Base-by-base conservation (phyloP, 2,329 filamentous ascomycete genomes). In the Trichoderma breve region DNA sequence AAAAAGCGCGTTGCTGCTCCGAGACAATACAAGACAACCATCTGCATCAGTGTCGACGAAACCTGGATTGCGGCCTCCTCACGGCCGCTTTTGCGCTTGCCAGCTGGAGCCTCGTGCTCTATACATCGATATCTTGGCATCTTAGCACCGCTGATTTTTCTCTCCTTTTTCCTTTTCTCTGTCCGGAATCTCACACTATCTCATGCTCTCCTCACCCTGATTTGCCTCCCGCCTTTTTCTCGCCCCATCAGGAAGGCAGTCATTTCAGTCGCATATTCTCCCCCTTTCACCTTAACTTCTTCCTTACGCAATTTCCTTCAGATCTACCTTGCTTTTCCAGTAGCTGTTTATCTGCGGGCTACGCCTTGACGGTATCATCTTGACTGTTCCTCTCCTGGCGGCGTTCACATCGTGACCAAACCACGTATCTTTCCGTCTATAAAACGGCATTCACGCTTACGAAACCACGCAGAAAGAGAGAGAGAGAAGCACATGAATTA, bases 191-290 rank as follows among this genome's bases (percentile, higher is more conserved):
- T 36, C 65, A 18, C n/a, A 36, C 24, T n/a, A 36, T 61, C 34
- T 72, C 65, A 28, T 43, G n/a, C 15, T 64, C 24, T 36, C 57
- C 34, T 57, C 43, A 9, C 47, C 14, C 26, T 57, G 24, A 53
- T 61, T 66, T 30, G 55, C 55, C 64, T 72, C 58, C 60, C 63
- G 34, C 24, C 32, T 30, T 64, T 61, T 69, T 53, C 32, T 28
- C 57, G 36, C 64, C 39, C 66, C 32, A 58, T 62, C 28, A 28
- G 26, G n/a, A 43, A 24, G 32, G 36, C 60, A 57, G 21, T 53
- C 32, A n/a, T 28, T 58, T 30, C 34, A 51, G 18, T 51, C 34
- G 34, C 69, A 28, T 57, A 14, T 34, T 60, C 24, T 24, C 36
- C 47, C n/a, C 12, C 14, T 43, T 34, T 28, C 34, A 18, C 39